Conservation (phyloP, 768 basidiomycete genomes). For the Lactarius evosmus region DNA sequence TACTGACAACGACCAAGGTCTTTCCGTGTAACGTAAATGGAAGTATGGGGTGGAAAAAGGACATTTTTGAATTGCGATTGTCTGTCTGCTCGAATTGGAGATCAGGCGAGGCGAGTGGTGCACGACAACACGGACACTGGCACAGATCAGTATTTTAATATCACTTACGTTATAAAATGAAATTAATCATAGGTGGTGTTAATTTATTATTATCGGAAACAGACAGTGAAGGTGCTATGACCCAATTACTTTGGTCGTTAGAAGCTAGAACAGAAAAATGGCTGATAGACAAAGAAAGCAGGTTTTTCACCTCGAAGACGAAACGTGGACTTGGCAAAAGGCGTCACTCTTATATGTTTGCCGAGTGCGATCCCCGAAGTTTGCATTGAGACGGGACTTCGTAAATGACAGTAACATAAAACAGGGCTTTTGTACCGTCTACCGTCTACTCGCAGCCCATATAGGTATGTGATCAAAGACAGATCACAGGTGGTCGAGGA, state of each 20-base stretch:
- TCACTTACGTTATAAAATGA: too few species aligned
- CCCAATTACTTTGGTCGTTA: too few species aligned
- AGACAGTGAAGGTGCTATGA: too few species aligned
- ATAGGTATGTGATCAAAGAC: constrained; percentile 4
- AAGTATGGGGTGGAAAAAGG: constrained; percentile 19
- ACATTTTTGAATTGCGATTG: constrained; percentile 2
- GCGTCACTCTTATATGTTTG: background rate
- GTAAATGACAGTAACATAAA: background rate
- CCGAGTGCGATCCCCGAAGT: background rate
- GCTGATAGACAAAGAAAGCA: too few species aligned
- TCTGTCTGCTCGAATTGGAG: background rate
- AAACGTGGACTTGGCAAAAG: too few species aligned
- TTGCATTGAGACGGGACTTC: background rate
- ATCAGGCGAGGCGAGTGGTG: background rate
- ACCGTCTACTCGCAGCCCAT: background rate
- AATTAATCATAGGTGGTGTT: too few species aligned
- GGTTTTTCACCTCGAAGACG: too few species aligned
- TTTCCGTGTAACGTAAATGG: constrained; percentile 14
- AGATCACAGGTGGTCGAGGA: constrained; percentile 18
- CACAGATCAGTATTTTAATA: too few species aligned
- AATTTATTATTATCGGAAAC: too few species aligned
- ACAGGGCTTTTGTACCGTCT: background rate
- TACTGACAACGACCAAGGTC: constrained; percentile 22
- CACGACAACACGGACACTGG: background rate
- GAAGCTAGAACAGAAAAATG: too few species aligned